phyloP scores from a whole-genome alignment of 495 filamentous ascomycete genomes.

The Tirmania nivea region DNA sequence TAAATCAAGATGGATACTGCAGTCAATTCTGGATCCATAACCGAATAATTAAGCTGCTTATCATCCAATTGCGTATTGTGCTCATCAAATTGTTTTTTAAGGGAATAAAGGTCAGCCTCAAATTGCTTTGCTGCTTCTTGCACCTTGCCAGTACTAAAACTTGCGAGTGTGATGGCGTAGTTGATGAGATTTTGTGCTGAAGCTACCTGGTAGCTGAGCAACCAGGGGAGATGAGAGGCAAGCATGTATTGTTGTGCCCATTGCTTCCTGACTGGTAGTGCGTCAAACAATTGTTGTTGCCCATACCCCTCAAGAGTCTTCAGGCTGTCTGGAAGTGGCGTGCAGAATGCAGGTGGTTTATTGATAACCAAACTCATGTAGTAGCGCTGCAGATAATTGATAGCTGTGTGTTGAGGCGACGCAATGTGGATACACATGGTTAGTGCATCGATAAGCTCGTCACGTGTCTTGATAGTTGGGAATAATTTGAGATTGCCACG shows the following conservation, averaged over 20 bases:
- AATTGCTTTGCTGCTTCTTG: too few relatives aligned
- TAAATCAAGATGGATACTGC: background rate
- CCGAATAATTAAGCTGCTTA: background rate
- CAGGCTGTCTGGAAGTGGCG: slow-evolving; percentile 17
- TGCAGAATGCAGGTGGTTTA: slow-evolving; percentile 25
- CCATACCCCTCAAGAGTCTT: slow-evolving; percentile 13
- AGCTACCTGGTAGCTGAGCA: slow-evolving; percentile 25
- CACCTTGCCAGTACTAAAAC: too few relatives aligned
- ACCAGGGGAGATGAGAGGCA: slow-evolving; percentile 23
- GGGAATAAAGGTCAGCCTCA: too few relatives aligned
- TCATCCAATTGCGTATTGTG: too few relatives aligned
- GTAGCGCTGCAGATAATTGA: slow-evolving; percentile 31
- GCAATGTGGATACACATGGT: slow-evolving; percentile 34
- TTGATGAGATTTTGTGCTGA: slow-evolving; percentile 22
- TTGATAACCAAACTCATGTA: slow-evolving; percentile 27
- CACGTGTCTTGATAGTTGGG: background rate
- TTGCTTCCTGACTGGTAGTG: slow-evolving; percentile 22
- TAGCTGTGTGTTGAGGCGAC: slow-evolving; percentile 27
- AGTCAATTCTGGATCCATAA: background rate
- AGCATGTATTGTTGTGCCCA: slow-evolving; percentile 24
- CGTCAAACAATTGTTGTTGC: slow-evolving; percentile 21
- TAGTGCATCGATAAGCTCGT: background rate
- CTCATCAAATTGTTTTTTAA: too few relatives aligned
- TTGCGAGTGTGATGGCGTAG: slow-evolving; percentile 12
- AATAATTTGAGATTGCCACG: slow-evolving; percentile 15